phyloP scores from a whole-genome alignment of 306 rosid genomes.

The Cicer chorassanicum region DNA sequence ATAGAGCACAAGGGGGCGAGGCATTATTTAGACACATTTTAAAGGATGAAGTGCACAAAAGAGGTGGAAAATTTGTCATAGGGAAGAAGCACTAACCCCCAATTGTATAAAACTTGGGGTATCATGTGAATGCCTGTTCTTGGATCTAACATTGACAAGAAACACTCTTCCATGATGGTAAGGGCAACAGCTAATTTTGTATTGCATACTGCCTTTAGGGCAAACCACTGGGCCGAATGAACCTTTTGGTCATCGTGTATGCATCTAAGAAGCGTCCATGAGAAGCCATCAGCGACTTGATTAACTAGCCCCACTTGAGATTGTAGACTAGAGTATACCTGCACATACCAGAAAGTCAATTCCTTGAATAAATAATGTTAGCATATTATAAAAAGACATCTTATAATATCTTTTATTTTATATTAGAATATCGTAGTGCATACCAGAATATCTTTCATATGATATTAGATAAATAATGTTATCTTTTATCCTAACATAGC shows the following conservation, averaged over 20 bases:
- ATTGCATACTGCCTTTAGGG: constrained; percentile 92
- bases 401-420: too few relatives aligned
- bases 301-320: constrained; percentile 74
- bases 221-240: constrained; percentile 86
- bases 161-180: constrained; percentile 96
- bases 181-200: constrained; percentile 92
- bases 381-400: too few relatives aligned
- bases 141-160: constrained; percentile 92
- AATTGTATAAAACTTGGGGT: constrained; percentile 86
- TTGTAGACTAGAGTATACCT: constrained; percentile 83
- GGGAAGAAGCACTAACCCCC: constrained; percentile 75
- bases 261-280: constrained; percentile 88
- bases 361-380: constrained; percentile 14
- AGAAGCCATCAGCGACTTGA: constrained; percentile 63
- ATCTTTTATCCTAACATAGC: not conserved
- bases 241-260: constrained; percentile 87
- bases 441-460: too few relatives aligned
- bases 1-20: not conserved
- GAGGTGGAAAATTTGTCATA: constrained; percentile 33
- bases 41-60: not conserved
- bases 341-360: constrained; percentile 48
- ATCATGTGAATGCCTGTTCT: constrained; percentile 98
- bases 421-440: too few relatives aligned
- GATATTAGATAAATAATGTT: not conserved
- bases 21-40: constrained; percentile 18